Evolutionary conservation across 371 early-diverging fungal genomes (phyloP).

Genomic region (Mortierella sp.): DNA sequence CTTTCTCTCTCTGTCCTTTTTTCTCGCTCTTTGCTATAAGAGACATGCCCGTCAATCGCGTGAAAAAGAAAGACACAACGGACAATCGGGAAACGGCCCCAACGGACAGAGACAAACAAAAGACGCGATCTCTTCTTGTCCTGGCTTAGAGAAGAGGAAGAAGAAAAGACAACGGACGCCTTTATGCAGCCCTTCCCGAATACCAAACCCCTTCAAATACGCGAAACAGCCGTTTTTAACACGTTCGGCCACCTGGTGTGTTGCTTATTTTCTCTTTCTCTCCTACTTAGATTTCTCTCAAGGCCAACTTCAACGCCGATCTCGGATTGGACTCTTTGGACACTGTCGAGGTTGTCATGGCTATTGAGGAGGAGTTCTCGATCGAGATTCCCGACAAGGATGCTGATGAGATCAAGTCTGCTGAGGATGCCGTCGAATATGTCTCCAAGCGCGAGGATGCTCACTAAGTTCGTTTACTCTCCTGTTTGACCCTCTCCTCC

Average conservation of each 20-base stretch:
- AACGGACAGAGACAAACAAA: no score
- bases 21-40: no score
- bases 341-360: slow-evolving; percentile 98
- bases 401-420: slow-evolving; percentile 94
- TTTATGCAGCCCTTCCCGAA: no score
- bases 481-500: no score
- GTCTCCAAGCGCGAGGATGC: slow-evolving; percentile 82
- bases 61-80: no score
- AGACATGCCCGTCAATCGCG: no score
- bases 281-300: slow-evolving; percentile 76
- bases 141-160: no score
- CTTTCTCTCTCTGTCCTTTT: no score
- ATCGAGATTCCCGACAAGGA: slow-evolving; percentile 98
- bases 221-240: background rate
- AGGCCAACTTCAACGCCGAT: slow-evolving; percentile 92
- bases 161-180: no score
- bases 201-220: no score
- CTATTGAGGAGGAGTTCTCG: slow-evolving; percentile 98
- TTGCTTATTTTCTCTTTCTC: background rate
- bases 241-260: slow-evolving; percentile 1
- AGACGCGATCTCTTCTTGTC: no score
- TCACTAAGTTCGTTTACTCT: slow-evolving; percentile 62
- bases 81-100: no score
- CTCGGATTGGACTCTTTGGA: slow-evolving; percentile 96
- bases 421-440: slow-evolving; percentile 90